Percentiles rank a stretch among this genome's conserved stretches.
Conservation (phyloP, 768 basidiomycete species). For the Sporobolomyces pararoseus region DNA sequence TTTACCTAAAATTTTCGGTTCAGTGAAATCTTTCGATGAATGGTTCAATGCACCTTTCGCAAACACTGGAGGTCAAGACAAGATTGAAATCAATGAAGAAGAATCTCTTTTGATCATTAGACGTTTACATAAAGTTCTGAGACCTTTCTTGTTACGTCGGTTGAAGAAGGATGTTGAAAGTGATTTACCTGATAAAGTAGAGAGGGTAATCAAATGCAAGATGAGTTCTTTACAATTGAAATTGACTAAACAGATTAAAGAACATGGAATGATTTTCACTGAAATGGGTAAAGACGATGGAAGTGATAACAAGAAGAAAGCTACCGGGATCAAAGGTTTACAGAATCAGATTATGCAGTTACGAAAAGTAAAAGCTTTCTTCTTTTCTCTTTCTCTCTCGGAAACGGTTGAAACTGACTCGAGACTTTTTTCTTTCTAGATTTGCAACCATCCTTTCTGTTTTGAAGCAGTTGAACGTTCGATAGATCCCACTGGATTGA, state of each 20-base stretch:
- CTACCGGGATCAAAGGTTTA: slow-evolving; percentile 77
- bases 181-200: slow-evolving; percentile 65
- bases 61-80: slow-evolving; percentile 94
- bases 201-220: slow-evolving; percentile 72
- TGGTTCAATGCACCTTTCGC: slow-evolving; percentile 99
- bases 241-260: slow-evolving; percentile 47
- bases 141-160: slow-evolving; percentile 89
- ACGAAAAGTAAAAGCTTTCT: slow-evolving; percentile 70
- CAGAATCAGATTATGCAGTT: slow-evolving; percentile 97
- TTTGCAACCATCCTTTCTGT: slow-evolving; percentile 91
- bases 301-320: slow-evolving; percentile 60
- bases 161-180: slow-evolving; percentile 90
- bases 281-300: slow-evolving; percentile 40
- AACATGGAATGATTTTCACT: slow-evolving; percentile 70
- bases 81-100: slow-evolving; percentile 99
- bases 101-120: slow-evolving; percentile 95
- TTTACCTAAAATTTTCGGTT: slow-evolving; percentile 97
- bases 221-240: slow-evolving; percentile 61
- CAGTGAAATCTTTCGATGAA: slow-evolving; percentile 97
- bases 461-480: slow-evolving; percentile 94
- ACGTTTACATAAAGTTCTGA: slow-evolving; percentile 73
- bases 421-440: slow-evolving; percentile 53
- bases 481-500: slow-evolving; percentile 73
- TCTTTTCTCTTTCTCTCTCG: neutral
- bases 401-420: neutral